These are phyloP conservation scores for Lanmaoa rubissima DNA, from an alignment of 768 basidiomycete genomes.

Conservation along the genomic window DNA sequence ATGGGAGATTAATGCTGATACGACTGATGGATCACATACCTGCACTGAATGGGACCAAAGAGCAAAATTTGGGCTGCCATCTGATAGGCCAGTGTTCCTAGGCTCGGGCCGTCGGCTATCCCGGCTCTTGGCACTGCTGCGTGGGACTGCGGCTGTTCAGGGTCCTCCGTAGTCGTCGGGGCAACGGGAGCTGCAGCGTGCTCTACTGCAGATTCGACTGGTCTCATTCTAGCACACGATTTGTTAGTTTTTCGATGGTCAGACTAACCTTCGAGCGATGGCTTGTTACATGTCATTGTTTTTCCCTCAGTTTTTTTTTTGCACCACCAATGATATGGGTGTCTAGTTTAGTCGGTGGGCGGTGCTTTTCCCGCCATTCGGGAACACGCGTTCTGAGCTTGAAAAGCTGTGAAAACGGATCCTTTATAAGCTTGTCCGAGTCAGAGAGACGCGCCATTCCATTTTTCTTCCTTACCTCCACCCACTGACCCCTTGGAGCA, in stretches of 20 bases:
- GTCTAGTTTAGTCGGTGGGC: conserved; percentile 15
- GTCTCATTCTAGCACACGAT: neutral
- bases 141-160: conserved; percentile 1
- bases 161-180: conserved; percentile 19
- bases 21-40: too few species aligned
- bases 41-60: neutral
- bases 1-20: neutral
- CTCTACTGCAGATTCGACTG: neutral
- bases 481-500: conserved; percentile 19
- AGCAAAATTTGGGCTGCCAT: neutral
- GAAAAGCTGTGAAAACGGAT: conserved; percentile 33
- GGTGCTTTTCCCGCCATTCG: conserved; percentile 20
- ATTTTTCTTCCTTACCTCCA: conserved; percentile 20
- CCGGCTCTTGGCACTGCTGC: conserved; percentile 3
- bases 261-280: neutral
- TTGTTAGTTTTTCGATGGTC: neutral
- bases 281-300: neutral
- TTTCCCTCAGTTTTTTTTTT: neutral
- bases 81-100: conserved; percentile 11
- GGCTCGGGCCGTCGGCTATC: conserved; percentile 11
- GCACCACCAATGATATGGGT: neutral
- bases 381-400: conserved; percentile 35
- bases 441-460: conserved; percentile 14
- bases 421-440: conserved; percentile 33
- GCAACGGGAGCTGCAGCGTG: neutral